Conservation (phyloP, 78 protist species). For the Capsaspora owczarzaki region DNA sequence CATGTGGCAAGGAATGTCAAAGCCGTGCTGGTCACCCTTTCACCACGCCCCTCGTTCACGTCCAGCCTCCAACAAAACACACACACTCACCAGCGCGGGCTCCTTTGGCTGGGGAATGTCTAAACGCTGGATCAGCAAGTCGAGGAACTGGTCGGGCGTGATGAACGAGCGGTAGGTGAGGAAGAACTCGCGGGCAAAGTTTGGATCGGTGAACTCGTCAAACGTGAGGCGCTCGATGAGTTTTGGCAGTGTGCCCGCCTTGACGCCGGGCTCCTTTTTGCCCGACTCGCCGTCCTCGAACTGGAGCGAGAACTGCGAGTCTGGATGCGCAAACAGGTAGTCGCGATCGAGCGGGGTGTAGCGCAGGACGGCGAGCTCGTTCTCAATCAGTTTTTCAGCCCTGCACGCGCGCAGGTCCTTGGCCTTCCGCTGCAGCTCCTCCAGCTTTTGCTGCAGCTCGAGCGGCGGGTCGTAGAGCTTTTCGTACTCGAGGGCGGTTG, state of each 20-base stretch:
- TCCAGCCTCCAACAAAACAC: too few species aligned
- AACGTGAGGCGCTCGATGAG: conserved; percentile 9
- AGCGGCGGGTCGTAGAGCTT: neutral
- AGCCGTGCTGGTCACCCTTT: too few species aligned
- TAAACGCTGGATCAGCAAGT: neutral
- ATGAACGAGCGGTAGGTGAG: neutral
- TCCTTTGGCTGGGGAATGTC: neutral
- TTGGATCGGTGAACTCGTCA: neutral
- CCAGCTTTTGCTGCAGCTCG: neutral
- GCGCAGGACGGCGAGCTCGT: neutral
- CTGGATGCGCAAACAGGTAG: neutral
- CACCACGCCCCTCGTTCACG: too few species aligned
- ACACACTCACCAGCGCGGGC: neutral
- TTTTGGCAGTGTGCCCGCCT: neutral
- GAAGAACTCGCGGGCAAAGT: neutral
- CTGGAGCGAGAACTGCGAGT: neutral
- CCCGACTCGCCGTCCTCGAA: neutral
- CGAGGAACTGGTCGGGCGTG: neutral
- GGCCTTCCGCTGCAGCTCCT: neutral
- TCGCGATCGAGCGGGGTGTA: neutral
- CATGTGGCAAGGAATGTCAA: too few species aligned
- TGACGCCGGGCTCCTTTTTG: neutral
- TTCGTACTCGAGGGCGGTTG: too few species aligned
- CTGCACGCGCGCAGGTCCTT: neutral
- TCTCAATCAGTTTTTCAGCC: neutral